phyloP scores from a whole-genome alignment of 306 rosid genomes.

The Vachellia pachyceras region DNA sequence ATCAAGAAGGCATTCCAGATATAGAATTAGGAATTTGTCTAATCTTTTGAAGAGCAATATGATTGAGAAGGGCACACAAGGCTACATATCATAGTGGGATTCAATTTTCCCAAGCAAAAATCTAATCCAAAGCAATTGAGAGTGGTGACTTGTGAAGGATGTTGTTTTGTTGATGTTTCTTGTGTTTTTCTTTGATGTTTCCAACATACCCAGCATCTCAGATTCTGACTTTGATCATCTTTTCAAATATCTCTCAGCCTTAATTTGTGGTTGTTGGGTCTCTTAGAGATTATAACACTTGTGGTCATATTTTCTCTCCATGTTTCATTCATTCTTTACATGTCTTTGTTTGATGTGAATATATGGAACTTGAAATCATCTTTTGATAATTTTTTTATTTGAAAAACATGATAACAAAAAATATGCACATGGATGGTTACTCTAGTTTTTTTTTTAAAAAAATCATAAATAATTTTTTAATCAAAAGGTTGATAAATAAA shows the following conservation, averaged over 20 bases:
- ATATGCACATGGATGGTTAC: not conserved
- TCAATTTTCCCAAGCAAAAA: slow-evolving; percentile 30
- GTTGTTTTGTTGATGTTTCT: slow-evolving; percentile 32
- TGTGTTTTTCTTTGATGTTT: slow-evolving; percentile 33
- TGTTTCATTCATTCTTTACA: not conserved
- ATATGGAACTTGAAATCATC: not conserved
- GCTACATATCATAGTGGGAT: slow-evolving; percentile 57
- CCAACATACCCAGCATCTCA: slow-evolving; percentile 41
- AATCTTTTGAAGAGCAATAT: slow-evolving; percentile 52
- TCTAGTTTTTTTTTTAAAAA: not conserved
- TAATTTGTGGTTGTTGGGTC: slow-evolving; percentile 58
- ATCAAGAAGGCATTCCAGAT: slow-evolving; percentile 39
- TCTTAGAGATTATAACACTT: slow-evolving; percentile 11
- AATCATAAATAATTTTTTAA: too few species aligned
- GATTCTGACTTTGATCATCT: slow-evolving; percentile 13
- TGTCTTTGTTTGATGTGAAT: not conserved
- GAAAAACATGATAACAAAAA: not conserved
- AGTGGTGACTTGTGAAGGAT: slow-evolving; percentile 25
- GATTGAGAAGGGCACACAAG: slow-evolving; percentile 45
- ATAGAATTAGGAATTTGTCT: slow-evolving; percentile 45
- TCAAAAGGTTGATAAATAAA: too few species aligned
- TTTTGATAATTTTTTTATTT: not conserved
- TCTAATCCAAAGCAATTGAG: slow-evolving; percentile 38
- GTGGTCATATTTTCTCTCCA: slow-evolving; percentile 40
- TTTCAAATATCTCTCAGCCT: slow-evolving; percentile 33